phyloP scores from a whole-genome alignment of 2,329 filamentous ascomycete genomes.

The Ceratocystis albifundus region DNA sequence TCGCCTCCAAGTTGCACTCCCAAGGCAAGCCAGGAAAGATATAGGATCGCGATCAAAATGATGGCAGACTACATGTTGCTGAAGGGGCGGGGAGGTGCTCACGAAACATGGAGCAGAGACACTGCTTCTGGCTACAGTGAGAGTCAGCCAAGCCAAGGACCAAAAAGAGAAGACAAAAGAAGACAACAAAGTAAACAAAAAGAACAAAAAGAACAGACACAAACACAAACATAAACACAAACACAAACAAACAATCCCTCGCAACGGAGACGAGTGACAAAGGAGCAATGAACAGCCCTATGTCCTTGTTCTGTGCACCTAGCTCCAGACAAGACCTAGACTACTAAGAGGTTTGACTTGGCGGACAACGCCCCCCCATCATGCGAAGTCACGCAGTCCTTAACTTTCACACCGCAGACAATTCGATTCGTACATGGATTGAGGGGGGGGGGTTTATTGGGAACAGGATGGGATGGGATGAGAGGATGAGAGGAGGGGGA shows the following conservation, averaged over 20 bases:
- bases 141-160: not conserved
- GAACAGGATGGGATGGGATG: too few relatives aligned
- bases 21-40: not conserved
- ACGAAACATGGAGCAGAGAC: not conserved
- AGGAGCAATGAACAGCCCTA: not conserved
- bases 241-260: not conserved
- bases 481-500: too few relatives aligned
- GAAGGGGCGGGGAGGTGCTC: not conserved
- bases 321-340: not conserved
- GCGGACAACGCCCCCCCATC: not conserved
- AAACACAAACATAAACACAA: not conserved
- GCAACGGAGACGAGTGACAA: not conserved
- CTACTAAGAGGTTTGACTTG: not conserved
- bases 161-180: not conserved
- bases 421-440: too few relatives aligned
- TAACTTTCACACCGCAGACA: not conserved
- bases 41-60: not conserved
- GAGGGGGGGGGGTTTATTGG: too few relatives aligned
- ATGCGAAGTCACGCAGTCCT: not conserved
- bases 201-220: not conserved
- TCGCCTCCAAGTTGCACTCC: constrained; percentile 4
- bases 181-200: too few relatives aligned
- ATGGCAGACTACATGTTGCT: not conserved
- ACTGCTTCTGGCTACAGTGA: not conserved
- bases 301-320: not conserved